phyloP scores from a whole-genome alignment of 371 early-diverging fungal species.

The Mucor lusitanicus region DNA sequence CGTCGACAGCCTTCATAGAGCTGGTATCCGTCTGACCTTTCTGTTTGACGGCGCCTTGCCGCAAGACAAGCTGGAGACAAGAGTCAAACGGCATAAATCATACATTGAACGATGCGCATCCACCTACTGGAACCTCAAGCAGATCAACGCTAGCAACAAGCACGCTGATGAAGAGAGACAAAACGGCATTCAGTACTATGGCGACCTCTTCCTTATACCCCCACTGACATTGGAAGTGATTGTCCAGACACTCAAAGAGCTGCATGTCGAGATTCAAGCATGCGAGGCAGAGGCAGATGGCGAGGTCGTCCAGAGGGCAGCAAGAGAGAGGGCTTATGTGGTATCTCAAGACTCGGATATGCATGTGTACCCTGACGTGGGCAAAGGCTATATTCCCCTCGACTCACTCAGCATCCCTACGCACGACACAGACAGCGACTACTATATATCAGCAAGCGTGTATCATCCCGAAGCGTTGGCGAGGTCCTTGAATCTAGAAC shows the following conservation, averaged over 20 bases:
- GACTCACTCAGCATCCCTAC: constrained; percentile 38
- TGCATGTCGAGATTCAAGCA: constrained; percentile 31
- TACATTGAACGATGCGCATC: constrained; percentile 41
- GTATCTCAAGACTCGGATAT: constrained; percentile 65
- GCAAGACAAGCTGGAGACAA: constrained; percentile 48
- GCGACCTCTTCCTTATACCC: constrained; percentile 54
- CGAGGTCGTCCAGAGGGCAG: constrained; percentile 46
- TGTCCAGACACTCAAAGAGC: constrained; percentile 41
- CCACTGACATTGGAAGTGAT: constrained; percentile 56
- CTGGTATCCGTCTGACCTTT: constrained; percentile 45
- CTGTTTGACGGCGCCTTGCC: constrained; percentile 64
- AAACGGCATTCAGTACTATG: constrained; percentile 27
- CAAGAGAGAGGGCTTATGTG: constrained; percentile 46
- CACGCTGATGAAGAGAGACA: neutral
- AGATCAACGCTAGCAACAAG: constrained; percentile 29
- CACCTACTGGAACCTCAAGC: constrained; percentile 18
- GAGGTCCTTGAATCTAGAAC: constrained; percentile 34
- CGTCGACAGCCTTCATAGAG: constrained; percentile 22
- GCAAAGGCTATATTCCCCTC: constrained; percentile 59
- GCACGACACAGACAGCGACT: constrained; percentile 7
- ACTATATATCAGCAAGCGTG: constrained; percentile 34
- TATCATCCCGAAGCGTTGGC: constrained; percentile 49
- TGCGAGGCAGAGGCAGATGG: constrained; percentile 61
- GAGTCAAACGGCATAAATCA: constrained; percentile 51
- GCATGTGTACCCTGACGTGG: constrained; percentile 52